Evolutionary conservation across 768 basidiomycete species (phyloP).

Genomic region (Phylloporus sp.): DNA sequence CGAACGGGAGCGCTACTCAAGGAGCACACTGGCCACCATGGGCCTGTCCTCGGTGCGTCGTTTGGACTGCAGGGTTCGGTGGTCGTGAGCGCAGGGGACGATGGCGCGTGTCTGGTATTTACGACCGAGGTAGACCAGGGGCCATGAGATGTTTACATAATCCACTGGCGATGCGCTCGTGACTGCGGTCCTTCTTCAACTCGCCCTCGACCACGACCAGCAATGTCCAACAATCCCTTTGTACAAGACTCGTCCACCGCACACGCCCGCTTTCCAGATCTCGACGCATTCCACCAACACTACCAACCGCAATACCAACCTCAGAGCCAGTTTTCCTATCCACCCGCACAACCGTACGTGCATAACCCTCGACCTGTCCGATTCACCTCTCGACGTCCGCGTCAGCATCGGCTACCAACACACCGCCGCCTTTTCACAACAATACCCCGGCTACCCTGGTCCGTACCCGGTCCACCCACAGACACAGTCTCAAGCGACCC

Average conservation of each 20-base stretch:
- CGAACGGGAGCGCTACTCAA: conserved; percentile 74
- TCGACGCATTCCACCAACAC: conserved; percentile 40
- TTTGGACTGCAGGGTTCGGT: conserved; percentile 67
- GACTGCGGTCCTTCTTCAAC: background rate
- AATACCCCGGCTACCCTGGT: conserved; percentile 32
- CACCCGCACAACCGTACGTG: conserved; percentile 19
- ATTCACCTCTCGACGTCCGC: conserved; percentile 15
- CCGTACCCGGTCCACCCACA: conserved; percentile 23
- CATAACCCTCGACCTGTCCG: background rate
- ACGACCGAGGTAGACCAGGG: conserved; percentile 44
- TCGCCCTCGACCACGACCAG: conserved; percentile 24
- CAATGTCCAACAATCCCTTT: conserved; percentile 65
- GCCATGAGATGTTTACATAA: conserved; percentile 18
- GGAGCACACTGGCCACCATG: conserved; percentile 80
- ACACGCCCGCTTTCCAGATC: conserved; percentile 59
- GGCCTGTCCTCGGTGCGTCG: conserved; percentile 68
- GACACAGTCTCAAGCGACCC: conserved; percentile 6
- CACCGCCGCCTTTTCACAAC: conserved; percentile 53
- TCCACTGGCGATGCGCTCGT: conserved; percentile 5
- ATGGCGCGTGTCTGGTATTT: conserved; percentile 81
- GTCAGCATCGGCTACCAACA: conserved; percentile 42
- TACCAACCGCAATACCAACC: conserved; percentile 35
- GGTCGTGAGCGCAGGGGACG: conserved; percentile 86
- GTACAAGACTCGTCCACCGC: conserved; percentile 46
- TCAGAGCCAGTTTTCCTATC: conserved; percentile 24